Evolutionary conservation across 2,329 filamentous ascomycete species (phyloP).

Genomic region (Fusarium secorum): DNA sequence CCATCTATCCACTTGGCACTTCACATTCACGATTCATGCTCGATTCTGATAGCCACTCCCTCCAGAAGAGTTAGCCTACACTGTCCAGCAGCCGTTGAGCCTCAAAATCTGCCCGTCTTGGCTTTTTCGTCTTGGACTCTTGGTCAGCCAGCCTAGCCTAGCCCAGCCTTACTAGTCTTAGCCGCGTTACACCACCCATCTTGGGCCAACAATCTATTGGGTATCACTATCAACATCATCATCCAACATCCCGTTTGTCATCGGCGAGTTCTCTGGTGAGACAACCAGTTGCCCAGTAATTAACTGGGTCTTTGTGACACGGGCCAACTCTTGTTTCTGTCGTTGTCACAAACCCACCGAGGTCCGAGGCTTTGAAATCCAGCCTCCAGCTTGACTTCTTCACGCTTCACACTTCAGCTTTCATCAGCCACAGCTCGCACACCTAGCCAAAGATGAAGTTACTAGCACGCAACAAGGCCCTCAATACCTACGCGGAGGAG

Average conservation of each 20-base stretch:
- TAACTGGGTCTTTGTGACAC: conserved; percentile 17
- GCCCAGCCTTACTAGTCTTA: conserved; percentile 18
- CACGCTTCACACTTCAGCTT: conserved; percentile 5
- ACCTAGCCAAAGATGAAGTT: conserved; percentile 49
- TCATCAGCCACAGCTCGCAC: conserved; percentile 21
- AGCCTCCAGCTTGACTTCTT: background rate
- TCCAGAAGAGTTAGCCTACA: background rate
- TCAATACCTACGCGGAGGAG: conserved; percentile 51
- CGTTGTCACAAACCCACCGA: conserved; percentile 20
- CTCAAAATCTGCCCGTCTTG: conserved; percentile 17
- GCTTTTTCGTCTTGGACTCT: conserved; percentile 3
- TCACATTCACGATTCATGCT: background rate
- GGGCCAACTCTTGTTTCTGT: conserved; percentile 21
- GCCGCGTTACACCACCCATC: background rate
- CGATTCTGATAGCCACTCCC: background rate
- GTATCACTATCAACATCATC: background rate
- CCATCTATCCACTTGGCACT: background rate
- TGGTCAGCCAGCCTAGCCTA: conserved; percentile 12
- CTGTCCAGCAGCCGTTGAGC: conserved; percentile 10
- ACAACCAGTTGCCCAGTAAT: background rate
- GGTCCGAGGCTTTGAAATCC: conserved; percentile 15
- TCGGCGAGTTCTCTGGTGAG: background rate
- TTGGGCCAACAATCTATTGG: conserved; percentile 10
- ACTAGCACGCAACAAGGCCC: conserved; percentile 48
- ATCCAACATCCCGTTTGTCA: conserved; percentile 1